A percentile compares a stretch with the other conserved stretches of the same genome.
Evolutionary conservation across 1,284 basidiomycete species (phyloP).

Genomic region (Ustilago bromivora): DNA sequence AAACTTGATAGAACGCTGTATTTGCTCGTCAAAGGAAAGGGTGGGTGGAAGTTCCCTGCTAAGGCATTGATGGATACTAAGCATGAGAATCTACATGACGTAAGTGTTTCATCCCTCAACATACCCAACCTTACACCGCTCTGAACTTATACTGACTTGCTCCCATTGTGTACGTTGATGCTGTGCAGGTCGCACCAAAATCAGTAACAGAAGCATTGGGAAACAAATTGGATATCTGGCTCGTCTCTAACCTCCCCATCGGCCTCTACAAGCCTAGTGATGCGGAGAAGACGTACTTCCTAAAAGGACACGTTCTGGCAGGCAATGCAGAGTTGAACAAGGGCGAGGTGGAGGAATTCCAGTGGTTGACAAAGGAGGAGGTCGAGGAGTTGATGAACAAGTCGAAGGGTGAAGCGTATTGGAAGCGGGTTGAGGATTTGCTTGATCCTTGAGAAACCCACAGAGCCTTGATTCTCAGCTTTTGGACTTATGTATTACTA

Average conservation of each 20-base stretch:
- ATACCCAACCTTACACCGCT: neutral
- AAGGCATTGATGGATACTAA: slow-evolving; percentile 36
- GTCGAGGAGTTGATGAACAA: slow-evolving; percentile 73
- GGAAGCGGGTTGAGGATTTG: slow-evolving; percentile 81
- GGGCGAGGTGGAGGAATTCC: slow-evolving; percentile 77
- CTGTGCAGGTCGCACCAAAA: slow-evolving; percentile 35
- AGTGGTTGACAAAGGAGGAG: slow-evolving; percentile 90
- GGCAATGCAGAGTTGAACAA: slow-evolving; percentile 51
- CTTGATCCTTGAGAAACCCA: slow-evolving; percentile 69
- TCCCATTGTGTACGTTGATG: neutral
- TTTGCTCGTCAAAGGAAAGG: slow-evolving; percentile 76
- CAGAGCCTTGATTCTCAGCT: neutral
- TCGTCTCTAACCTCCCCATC: slow-evolving; percentile 63
- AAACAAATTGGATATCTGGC: slow-evolving; percentile 65
- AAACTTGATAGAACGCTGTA: slow-evolving; percentile 87
- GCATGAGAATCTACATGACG: slow-evolving; percentile 47
- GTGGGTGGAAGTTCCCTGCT: slow-evolving; percentile 51
- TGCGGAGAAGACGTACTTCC: slow-evolving; percentile 57
- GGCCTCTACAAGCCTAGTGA: slow-evolving; percentile 44
- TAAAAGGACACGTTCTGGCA: slow-evolving; percentile 60
- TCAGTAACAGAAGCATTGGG: slow-evolving; percentile 56
- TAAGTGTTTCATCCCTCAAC: slow-evolving; percentile 10
- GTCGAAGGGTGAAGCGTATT: slow-evolving; percentile 77
- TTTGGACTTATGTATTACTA: neutral
- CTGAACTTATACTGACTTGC: neutral